These are phyloP conservation scores for Zea mays DNA, from an alignment of 176 grass and related monocot genomes.

Conservation along the genomic window Zm-B73-REFERENCE-NAM-5.0 NC_050096.1:269200001-269200500, in stretches of 20 bases:
- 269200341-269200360: constrained; percentile 57
- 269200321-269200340: constrained; percentile 43
- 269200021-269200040: not conserved
- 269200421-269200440: constrained; percentile 43
- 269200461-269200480: not conserved
- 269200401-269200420: not conserved
- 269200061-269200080: not conserved
- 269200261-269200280: not conserved
- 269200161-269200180: not conserved
- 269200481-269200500: constrained; percentile 41
- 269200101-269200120: no score
- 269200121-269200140: no score
- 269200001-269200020: no score
- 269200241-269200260: no score
- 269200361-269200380: constrained; percentile 79
- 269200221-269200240: not conserved
- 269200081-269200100: no score
- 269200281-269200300: not conserved
- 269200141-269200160: no score
- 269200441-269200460: not conserved
- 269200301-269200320: not conserved
- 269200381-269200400: constrained; percentile 82
- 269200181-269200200: no score
- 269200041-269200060: not conserved
- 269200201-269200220: constrained; percentile 25